Evolutionary conservation across 495 filamentous ascomycete species (phyloP), one percentile per base, ranked within the genome.

Genomic region (Neurospora sp.): DNA sequence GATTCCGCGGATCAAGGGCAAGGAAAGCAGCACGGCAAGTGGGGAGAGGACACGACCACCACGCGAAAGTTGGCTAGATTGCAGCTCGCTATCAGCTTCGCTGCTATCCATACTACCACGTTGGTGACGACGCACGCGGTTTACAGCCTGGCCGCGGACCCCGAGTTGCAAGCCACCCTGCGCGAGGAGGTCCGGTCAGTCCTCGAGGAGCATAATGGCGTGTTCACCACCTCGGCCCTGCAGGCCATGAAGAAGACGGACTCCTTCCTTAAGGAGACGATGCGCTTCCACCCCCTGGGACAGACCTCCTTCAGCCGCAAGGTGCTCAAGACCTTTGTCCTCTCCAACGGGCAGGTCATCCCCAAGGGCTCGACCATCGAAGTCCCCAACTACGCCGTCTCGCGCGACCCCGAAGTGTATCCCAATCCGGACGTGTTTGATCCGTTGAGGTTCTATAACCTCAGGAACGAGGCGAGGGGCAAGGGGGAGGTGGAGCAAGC

Each of bases 171-270:
- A 11, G 73, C 83, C 5, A 79, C 80, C 16, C 79, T 92, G 1
- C 82, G 88, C 5, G 83, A 86, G 39, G 90, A 92, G 75, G 82
- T 90, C 40, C 62, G 70, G 11, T n/a, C 72, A 6, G 78, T 80
- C 10, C 76, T 83, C 1, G 74, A 77, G 0, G 77, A 74, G 20
- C 73, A 81, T 72, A 48, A 76, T 69, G 78, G 77, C 69, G 72
- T 72, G 12, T 84, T 81, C 66, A 78, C 76, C 40, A 76, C 73
- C 31, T 18, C 69, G 0, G 80, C 78, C 8, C 72, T 83, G 8
- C 79, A 81, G 18, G 69, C 73, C 73, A 82, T 82, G 80, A 81
- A 80, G 71, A 82, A 79, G 46, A 44, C 82, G 37, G 81, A 83
- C 73, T 78, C 75, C 70, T 80, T 83, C 76, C 66, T 83, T 42